Conservation (phyloP, 345 rosid genomes). For the Gossypium arboreum region DNA sequence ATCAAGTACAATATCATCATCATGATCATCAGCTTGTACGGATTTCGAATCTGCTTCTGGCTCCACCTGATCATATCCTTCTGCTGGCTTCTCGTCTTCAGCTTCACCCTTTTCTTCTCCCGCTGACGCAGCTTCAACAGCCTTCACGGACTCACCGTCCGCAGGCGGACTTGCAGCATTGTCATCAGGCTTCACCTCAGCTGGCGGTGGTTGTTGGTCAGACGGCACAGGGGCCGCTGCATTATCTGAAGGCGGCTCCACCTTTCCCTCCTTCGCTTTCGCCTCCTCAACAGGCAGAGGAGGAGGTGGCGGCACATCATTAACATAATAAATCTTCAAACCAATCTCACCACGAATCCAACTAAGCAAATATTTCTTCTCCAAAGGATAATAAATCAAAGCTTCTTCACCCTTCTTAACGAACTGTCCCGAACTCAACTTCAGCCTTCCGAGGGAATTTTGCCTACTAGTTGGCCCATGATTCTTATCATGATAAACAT, state of each 20-base stretch:
- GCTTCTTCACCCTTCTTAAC: conserved; percentile 87
- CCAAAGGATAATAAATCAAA: conserved; percentile 61
- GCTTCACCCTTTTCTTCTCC: conserved; percentile 23
- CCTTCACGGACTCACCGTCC: conserved; percentile 5
- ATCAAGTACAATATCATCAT: conserved; percentile 31
- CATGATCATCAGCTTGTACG: conserved; percentile 4
- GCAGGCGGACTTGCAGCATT: neutral
- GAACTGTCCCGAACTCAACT: conserved; percentile 61
- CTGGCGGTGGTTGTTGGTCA: neutral
- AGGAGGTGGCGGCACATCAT: conserved; percentile 32
- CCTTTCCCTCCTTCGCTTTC: conserved; percentile 26
- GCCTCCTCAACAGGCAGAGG: conserved; percentile 18
- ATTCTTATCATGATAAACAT: conserved; percentile 67
- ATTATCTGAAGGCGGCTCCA: conserved; percentile 12
- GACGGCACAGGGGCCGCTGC: conserved; percentile 20
- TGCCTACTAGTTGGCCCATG: conserved; percentile 65
- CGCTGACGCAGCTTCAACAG: conserved; percentile 9
- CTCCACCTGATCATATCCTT: conserved; percentile 17
- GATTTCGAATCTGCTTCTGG: conserved; percentile 4
- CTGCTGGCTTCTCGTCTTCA: conserved; percentile 28
- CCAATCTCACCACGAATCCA: conserved; percentile 80
- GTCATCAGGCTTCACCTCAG: neutral
- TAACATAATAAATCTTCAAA: conserved; percentile 58
- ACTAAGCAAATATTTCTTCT: conserved; percentile 53
- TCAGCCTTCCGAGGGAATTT: conserved; percentile 62